Evolutionary conservation across 169 alveolate species (phyloP).

Genomic region (Eimeria sp.): DNA sequence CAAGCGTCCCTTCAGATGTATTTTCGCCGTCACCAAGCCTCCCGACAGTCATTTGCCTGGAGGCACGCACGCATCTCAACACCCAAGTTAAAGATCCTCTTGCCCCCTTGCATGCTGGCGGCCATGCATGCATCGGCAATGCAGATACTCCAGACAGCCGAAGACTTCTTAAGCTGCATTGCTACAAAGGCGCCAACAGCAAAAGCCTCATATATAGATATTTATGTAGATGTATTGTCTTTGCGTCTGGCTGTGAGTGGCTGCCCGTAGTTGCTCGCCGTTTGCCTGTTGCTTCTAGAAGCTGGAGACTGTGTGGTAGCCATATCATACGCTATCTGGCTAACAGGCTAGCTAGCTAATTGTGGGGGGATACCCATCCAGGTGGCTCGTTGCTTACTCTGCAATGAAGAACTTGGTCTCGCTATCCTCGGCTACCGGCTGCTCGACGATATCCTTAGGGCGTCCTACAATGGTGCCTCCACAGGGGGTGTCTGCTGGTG

Average conservation of each 20-base stretch:
- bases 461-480: constrained; percentile 13
- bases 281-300: background rate
- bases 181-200: too few species aligned
- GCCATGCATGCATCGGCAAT: too few species aligned
- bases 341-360: background rate
- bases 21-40: background rate
- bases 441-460: background rate
- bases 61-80: background rate
- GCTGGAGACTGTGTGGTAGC: too few species aligned
- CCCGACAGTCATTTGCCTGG: background rate
- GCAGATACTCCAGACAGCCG: too few species aligned
- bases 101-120: too few species aligned
- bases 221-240: too few species aligned
- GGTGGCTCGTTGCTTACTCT: background rate
- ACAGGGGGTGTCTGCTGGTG: background rate
- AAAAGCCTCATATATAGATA: too few species aligned
- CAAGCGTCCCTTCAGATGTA: background rate
- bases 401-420: background rate
- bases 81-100: background rate
- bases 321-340: too few species aligned
- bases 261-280: background rate
- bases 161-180: too few species aligned
- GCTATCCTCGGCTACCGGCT: background rate
- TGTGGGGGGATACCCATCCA: background rate
- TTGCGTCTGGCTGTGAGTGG: too few species aligned